These are phyloP conservation scores for Epichloe gansuensis DNA, from an alignment of 2,329 filamentous ascomycete genomes.

Conservation along the genomic window DNA sequence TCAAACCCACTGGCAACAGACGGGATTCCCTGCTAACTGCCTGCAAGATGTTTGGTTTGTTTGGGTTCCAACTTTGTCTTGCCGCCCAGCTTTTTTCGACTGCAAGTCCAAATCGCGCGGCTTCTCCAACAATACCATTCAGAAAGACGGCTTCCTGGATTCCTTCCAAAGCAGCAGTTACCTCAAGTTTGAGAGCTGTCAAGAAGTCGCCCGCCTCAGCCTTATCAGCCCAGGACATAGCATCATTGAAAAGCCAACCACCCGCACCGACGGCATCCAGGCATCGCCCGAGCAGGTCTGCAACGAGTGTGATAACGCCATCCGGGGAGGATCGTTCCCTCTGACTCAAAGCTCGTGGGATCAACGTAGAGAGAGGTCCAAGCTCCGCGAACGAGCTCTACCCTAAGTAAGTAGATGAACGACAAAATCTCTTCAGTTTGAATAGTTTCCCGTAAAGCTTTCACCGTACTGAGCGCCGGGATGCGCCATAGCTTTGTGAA, in stretches of 20 bases:
- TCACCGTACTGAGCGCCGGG: constrained; percentile 46
- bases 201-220: constrained; percentile 52
- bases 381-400: constrained; percentile 61
- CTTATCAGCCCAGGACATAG: constrained; percentile 36
- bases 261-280: constrained; percentile 64
- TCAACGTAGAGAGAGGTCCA: constrained; percentile 67
- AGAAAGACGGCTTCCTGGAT: constrained; percentile 57
- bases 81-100: constrained; percentile 21
- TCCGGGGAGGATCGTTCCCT: constrained; percentile 42
- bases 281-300: constrained; percentile 58
- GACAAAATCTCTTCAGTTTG: constrained; percentile 57
- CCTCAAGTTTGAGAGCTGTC: constrained; percentile 52
- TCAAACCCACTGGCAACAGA: constrained; percentile 62
- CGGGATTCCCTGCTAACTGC: constrained; percentile 33
- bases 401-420: constrained; percentile 59
- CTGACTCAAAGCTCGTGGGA: constrained; percentile 32
- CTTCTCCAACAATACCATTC: constrained; percentile 51
- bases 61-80: constrained; percentile 18
- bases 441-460: constrained; percentile 50
- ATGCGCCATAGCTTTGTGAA: constrained; percentile 59
- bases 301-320: constrained; percentile 57
- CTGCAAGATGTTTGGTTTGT: constrained; percentile 31
- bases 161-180: constrained; percentile 59
- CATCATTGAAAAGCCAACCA: constrained; percentile 59
- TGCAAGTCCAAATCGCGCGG: constrained; percentile 46